Percentiles rank a stretch among this genome's conserved stretches.
These are phyloP conservation scores for Phalaenopsis aphrodite DNA, from an alignment of 106 monocot species.

Conservation along the genomic window DNA sequence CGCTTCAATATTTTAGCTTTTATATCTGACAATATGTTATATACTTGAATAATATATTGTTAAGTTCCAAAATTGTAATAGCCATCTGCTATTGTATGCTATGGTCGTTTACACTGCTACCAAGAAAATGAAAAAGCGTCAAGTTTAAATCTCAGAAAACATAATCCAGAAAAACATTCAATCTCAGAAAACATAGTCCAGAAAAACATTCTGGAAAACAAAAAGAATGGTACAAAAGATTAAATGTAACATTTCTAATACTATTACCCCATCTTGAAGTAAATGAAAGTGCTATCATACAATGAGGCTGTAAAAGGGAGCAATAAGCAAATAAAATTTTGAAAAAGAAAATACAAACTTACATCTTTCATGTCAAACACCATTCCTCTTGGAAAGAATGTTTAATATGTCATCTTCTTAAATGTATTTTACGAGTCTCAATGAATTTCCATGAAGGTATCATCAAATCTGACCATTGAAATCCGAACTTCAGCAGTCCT, in stretches of 20 bases:
- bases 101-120: background rate
- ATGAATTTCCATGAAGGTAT: slow-evolving; percentile 53
- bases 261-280: background rate
- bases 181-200: background rate
- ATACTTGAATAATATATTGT: background rate
- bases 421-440: slow-evolving; percentile 6
- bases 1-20: background rate
- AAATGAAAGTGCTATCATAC: background rate
- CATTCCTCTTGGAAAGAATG: background rate
- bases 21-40: background rate
- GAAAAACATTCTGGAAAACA: background rate
- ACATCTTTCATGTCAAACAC: slow-evolving; percentile 5
- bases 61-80: background rate
- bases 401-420: slow-evolving; percentile 9
- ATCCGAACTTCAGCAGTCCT: slow-evolving; percentile 42
- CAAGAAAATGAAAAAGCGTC: background rate
- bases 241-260: background rate
- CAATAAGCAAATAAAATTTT: background rate
- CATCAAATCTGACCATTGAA: slow-evolving; percentile 34
- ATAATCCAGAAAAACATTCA: background rate
- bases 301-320: background rate
- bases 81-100: background rate
- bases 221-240: background rate
- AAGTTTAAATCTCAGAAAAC: background rate
- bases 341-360: slow-evolving; percentile 9